These are phyloP conservation scores for Euclidium syriacum DNA, from an alignment of 345 rosid genomes.

Conservation along the genomic window DNA sequence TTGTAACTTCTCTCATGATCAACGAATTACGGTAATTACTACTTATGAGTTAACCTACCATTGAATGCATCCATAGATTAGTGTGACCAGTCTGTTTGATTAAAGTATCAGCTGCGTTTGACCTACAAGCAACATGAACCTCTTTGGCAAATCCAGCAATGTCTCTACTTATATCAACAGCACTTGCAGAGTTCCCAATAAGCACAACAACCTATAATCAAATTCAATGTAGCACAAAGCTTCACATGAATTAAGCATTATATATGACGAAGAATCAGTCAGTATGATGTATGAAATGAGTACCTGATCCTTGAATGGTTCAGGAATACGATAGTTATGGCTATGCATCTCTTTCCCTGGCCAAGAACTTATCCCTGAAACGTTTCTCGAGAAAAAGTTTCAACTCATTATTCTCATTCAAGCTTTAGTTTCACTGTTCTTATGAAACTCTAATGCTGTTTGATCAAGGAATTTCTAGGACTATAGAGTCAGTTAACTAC, in stretches of 20 bases:
- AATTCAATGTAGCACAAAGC: background rate
- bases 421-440: background rate
- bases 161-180: constrained; percentile 69
- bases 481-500: background rate
- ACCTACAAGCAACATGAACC: constrained; percentile 69
- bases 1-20: background rate
- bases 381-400: background rate
- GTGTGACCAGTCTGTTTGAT: constrained; percentile 38
- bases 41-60: constrained; percentile 37
- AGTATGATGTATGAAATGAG: background rate
- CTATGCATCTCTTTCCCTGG: constrained; percentile 91
- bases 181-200: constrained; percentile 69
- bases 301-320: constrained; percentile 64
- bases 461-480: background rate
- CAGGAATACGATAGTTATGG: constrained; percentile 69
- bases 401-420: background rate
- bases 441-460: background rate
- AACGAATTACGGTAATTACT: background rate
- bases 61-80: constrained; percentile 73
- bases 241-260: background rate
- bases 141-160: constrained; percentile 65
- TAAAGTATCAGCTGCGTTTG: constrained; percentile 41
- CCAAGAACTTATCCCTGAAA: constrained; percentile 70
- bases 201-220: constrained; percentile 55
- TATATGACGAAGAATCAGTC: background rate